phyloP scores from a whole-genome alignment of 169 alveolate species.

The Plasmodium gonderi region DNA sequence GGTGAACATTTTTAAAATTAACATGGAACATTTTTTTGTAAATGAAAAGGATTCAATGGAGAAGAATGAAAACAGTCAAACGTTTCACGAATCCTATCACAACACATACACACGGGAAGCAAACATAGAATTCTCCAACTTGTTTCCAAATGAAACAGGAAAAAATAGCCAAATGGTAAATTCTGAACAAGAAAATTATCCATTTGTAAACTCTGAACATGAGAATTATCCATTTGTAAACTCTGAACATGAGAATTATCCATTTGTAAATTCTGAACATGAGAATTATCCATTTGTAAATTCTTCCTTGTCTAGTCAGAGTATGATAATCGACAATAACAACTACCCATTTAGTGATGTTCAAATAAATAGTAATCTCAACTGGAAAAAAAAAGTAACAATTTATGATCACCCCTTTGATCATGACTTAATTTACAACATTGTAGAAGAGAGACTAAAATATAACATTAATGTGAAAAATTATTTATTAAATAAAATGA shows the following conservation, averaged over 20 bases:
- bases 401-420: background rate
- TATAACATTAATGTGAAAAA: constrained; percentile 58
- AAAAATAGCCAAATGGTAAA: background rate
- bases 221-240: background rate
- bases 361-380: background rate
- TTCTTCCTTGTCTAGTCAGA: background rate
- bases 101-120: background rate
- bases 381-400: background rate
- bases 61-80: background rate
- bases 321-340: background rate
- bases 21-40: background rate
- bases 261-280: background rate
- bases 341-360: background rate
- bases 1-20: constrained; percentile 36
- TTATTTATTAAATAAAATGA: background rate
- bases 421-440: constrained; percentile 19
- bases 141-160: background rate
- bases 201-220: background rate
- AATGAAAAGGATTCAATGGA: background rate
- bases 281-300: background rate
- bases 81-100: background rate
- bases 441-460: constrained; percentile 24
- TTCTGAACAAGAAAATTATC: background rate
- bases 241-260: background rate
- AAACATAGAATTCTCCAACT: background rate